Evolutionary conservation across 2,329 filamentous ascomycete species (phyloP).

Genomic region (Sclerotinia glacialis): DNA sequence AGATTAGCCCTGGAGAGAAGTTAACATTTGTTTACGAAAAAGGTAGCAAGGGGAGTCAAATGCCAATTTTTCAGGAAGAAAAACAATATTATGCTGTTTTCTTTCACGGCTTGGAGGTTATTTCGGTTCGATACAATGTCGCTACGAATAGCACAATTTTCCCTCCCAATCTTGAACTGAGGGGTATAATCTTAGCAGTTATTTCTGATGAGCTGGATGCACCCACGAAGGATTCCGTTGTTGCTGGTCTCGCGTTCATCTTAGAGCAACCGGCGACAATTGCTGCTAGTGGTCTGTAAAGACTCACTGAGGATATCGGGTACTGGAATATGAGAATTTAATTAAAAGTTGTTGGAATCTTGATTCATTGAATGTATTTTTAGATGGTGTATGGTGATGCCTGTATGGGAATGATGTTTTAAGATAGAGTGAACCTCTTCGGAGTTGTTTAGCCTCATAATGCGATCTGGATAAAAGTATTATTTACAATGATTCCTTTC

Average conservation of each 20-base stretch:
- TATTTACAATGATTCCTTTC: too few species aligned
- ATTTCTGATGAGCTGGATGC: slow-evolving; percentile 42
- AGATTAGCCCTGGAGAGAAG: slow-evolving; percentile 37
- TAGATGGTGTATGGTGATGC: background rate
- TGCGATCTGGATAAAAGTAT: too few species aligned
- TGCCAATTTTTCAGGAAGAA: slow-evolving; percentile 35
- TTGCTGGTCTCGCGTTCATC: slow-evolving; percentile 43
- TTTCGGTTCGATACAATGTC: slow-evolving; percentile 42
- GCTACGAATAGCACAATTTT: slow-evolving; percentile 40
- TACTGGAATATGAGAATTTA: background rate
- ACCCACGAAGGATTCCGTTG: slow-evolving; percentile 41
- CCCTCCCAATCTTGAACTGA: slow-evolving; percentile 41
- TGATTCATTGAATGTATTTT: background rate
- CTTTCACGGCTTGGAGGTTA: slow-evolving; percentile 42
- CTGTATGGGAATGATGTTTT: background rate
- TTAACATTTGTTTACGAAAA: slow-evolving; percentile 39
- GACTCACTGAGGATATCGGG: background rate
- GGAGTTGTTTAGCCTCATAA: too few species aligned
- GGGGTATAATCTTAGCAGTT: slow-evolving; percentile 42
- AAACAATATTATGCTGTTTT: slow-evolving; percentile 43
- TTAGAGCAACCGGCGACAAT: slow-evolving; percentile 39
- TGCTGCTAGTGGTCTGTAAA: background rate
- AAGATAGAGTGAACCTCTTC: background rate
- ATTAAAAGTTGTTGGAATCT: background rate
- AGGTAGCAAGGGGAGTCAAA: slow-evolving; percentile 27